Evolutionary conservation across 1,139 yeast genomes (phyloP).

Genomic region (Zygoascus hellenicus): DNA sequence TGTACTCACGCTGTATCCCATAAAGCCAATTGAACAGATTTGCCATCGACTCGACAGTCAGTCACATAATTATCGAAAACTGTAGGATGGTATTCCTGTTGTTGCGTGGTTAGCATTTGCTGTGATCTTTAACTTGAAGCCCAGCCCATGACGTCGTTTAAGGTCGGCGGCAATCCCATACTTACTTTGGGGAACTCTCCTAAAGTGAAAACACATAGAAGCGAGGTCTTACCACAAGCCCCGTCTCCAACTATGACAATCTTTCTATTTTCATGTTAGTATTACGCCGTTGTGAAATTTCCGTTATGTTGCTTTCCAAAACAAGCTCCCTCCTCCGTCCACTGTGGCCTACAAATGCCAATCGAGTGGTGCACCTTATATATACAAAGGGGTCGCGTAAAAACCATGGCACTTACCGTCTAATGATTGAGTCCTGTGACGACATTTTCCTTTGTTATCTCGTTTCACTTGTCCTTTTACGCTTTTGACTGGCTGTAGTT

Average conservation of each 20-base stretch:
- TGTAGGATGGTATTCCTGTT: constrained; percentile 61
- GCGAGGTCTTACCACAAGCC: constrained; percentile 90
- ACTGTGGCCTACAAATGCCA: too few relatives aligned
- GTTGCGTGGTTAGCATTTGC: background rate
- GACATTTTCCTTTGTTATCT: too few relatives aligned
- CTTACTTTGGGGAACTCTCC: constrained; percentile 58
- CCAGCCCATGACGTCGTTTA: background rate
- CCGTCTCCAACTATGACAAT: constrained; percentile 93
- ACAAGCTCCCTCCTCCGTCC: too few relatives aligned
- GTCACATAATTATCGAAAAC: constrained; percentile 94
- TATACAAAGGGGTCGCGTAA: too few relatives aligned
- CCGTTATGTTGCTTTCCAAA: too few relatives aligned
- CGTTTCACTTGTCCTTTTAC: too few relatives aligned
- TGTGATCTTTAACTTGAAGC: background rate
- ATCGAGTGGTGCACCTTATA: too few relatives aligned
- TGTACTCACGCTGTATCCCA: constrained; percentile 79
- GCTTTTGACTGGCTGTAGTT: too few relatives aligned
- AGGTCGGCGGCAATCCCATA: constrained; percentile 4
- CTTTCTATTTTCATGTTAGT: constrained; percentile 42
- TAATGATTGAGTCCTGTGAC: too few relatives aligned
- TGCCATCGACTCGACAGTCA: constrained; percentile 88
- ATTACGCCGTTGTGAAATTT: too few relatives aligned
- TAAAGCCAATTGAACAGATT: constrained; percentile 77
- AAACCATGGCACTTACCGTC: too few relatives aligned
- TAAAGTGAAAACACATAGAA: constrained; percentile 81